Evolutionary conservation across 1,284 basidiomycete species (phyloP).

Genomic region (Amylostereum chailletii): DNA sequence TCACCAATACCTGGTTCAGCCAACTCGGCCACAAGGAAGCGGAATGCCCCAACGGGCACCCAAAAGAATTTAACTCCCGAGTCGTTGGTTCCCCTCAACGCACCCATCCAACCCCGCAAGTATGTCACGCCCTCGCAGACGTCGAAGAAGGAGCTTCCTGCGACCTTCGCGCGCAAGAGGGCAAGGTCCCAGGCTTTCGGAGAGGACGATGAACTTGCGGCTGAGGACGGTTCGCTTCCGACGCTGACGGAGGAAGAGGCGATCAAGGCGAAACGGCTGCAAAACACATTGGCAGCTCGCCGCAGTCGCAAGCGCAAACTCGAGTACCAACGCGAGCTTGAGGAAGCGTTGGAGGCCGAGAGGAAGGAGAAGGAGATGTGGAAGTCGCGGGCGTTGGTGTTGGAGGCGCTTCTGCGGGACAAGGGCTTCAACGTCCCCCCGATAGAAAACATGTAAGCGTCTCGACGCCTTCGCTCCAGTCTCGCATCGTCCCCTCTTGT

Average conservation of each 20-base stretch:
- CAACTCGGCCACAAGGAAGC: no score
- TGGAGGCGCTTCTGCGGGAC: slow-evolving; percentile 36
- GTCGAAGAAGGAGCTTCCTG: slow-evolving; percentile 40
- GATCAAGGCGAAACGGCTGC: slow-evolving; percentile 70
- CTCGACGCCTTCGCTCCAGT: slow-evolving; percentile 6
- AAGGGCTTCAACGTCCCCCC: slow-evolving; percentile 37
- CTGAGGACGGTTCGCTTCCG: slow-evolving; percentile 36
- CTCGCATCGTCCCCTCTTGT: background rate
- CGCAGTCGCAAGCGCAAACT: slow-evolving; percentile 70
- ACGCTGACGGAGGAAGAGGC: slow-evolving; percentile 37
- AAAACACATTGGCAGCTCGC: slow-evolving; percentile 76
- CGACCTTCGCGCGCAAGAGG: slow-evolving; percentile 47
- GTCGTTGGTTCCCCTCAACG: slow-evolving; percentile 33
- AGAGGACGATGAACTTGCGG: slow-evolving; percentile 39
- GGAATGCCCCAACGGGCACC: slow-evolving; percentile 27
- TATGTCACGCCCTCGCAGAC: slow-evolving; percentile 39
- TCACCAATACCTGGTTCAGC: slow-evolving; percentile 12
- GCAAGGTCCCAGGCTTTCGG: slow-evolving; percentile 40
- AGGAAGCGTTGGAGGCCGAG: slow-evolving; percentile 39
- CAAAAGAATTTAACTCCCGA: slow-evolving; percentile 36
- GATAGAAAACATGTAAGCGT: slow-evolving; percentile 22
- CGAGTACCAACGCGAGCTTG: slow-evolving; percentile 57
- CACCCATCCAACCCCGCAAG: slow-evolving; percentile 37
- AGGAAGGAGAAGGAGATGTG: slow-evolving; percentile 46
- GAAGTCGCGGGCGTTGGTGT: slow-evolving; percentile 42